A percentile compares a stretch with the other conserved stretches of the same genome.
phyloP scores from a whole-genome alignment of 768 basidiomycete species.

The Cyclocybe aegerita region DNA sequence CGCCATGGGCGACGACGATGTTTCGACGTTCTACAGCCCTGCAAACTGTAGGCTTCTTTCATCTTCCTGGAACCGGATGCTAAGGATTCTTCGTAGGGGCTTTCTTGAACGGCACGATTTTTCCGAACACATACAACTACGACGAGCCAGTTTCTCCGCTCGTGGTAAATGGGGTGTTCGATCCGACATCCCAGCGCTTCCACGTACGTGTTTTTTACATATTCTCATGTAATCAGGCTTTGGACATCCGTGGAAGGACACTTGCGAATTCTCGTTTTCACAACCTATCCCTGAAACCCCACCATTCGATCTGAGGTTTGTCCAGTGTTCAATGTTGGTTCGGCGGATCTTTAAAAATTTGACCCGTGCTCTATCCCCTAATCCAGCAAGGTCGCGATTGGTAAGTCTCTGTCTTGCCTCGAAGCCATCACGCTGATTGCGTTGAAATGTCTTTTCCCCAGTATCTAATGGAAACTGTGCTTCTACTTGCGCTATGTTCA shows the following conservation, averaged over 20 bases:
- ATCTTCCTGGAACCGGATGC: neutral
- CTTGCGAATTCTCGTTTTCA: constrained; percentile 37
- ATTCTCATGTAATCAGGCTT: neutral
- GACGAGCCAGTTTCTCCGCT: constrained; percentile 40
- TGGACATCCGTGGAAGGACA: constrained; percentile 30
- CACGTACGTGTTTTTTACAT: constrained; percentile 31
- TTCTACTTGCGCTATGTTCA: constrained; percentile 65
- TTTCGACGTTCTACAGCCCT: constrained; percentile 43
- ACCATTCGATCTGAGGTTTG: constrained; percentile 42
- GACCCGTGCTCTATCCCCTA: neutral
- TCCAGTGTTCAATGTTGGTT: neutral
- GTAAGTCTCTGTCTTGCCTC: constrained; percentile 21
- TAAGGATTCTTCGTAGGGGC: constrained; percentile 33
- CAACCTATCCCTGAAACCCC: constrained; percentile 42
- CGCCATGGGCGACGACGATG: constrained; percentile 34
- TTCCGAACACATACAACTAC: constrained; percentile 41
- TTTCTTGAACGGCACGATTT: constrained; percentile 44
- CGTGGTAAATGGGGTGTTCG: constrained; percentile 40
- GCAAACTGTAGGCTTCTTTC: constrained; percentile 46
- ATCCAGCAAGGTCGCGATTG: constrained; percentile 44
- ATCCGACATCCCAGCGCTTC: constrained; percentile 49
- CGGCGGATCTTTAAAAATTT: neutral
- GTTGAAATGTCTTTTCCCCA: constrained; percentile 9
- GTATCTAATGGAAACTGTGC: constrained; percentile 51
- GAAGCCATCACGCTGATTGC: neutral